Evolutionary conservation across 371 early-diverging fungal species (phyloP).

Genomic region (Conidiobolus incongruus): DNA sequence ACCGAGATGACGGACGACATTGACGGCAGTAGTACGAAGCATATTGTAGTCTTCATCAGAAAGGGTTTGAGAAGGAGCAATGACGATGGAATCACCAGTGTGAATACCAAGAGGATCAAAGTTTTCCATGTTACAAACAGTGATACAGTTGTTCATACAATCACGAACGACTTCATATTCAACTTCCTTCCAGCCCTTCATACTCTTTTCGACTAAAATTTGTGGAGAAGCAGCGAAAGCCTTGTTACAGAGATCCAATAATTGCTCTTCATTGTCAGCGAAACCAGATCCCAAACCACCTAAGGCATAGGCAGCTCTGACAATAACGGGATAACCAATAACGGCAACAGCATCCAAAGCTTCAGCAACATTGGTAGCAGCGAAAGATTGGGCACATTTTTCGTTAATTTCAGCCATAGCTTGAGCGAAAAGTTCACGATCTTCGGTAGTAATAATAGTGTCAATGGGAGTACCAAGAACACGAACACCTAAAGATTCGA

Average conservation of each 20-base stretch:
- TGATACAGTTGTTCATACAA: slow-evolving; percentile 78
- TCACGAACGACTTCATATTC: slow-evolving; percentile 95
- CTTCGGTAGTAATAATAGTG: slow-evolving; percentile 73
- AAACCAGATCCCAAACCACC: slow-evolving; percentile 93
- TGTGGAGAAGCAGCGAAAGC: slow-evolving; percentile 71
- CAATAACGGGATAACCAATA: slow-evolving; percentile 82
- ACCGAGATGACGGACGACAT: slow-evolving; percentile 63
- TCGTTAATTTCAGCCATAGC: slow-evolving; percentile 63
- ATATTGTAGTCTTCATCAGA: slow-evolving; percentile 90
- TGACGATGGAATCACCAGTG: slow-evolving; percentile 93
- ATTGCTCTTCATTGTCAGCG: slow-evolving; percentile 51
- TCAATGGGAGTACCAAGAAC: slow-evolving; percentile 85
- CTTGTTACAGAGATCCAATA: slow-evolving; percentile 46
- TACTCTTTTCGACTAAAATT: slow-evolving; percentile 75
- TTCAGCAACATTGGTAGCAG: slow-evolving; percentile 55
- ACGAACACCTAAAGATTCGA: slow-evolving; percentile 59
- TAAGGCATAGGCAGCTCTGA: slow-evolving; percentile 79
- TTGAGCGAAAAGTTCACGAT: slow-evolving; percentile 82
- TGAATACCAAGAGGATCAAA: slow-evolving; percentile 95
- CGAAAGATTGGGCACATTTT: slow-evolving; percentile 65
- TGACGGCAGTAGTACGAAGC: slow-evolving; percentile 54
- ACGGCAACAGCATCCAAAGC: slow-evolving; percentile 59
- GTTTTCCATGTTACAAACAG: slow-evolving; percentile 98
- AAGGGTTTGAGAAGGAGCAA: slow-evolving; percentile 86
- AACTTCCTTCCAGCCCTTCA: slow-evolving; percentile 97